Evolutionary conservation across 179 eudicot genomes (phyloP), one percentile per base, ranked within the genome.

Genomic region (Spinacia oleracea): DNA sequence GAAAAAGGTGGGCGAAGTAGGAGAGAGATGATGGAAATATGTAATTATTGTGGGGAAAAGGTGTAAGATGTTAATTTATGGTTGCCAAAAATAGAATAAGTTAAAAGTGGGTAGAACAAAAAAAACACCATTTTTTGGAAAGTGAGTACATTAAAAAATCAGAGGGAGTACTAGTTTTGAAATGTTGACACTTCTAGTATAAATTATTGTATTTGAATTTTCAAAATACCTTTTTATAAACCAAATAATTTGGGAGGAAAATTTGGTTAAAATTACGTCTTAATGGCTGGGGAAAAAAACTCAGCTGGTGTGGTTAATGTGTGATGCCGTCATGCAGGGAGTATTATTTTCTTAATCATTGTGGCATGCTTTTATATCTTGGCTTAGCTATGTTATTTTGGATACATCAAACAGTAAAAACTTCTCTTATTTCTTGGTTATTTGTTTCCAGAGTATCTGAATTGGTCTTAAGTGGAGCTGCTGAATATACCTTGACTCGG

Each of bases 401-500:
- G 25, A 23, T 15, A 46, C 35, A 67, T 3, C 6, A 16, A 29
- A 16, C 5, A 40, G 15, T 50, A 48, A 32, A 43, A 60, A 7
- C 53, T 21, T 53, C 6, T 77, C n/a, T 76, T 63, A 6, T 63
- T 46, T 48, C 76, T 76, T 69, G 73, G 40, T 71, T 83, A 38
- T 60, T 48, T 74, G 14, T 80, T 79, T 84, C 48, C 90, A 96
- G 99, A 68, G 97, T 86, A 27, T 86, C 86, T 79, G 85, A 68
- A 51, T 58, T 87, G 87, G 89, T 91, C 78, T 84, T 88, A 78
- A 86, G 84, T 75, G 99, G 99, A 78, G 86, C 96, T 76, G 83
- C 89, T 76, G 99, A 93, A 66, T 93, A 89, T 82, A 83, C 80
- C 38, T 83, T 93, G 83, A 89, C 94, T 27, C 85, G 88, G 84